Evolutionary conservation across 2,329 filamentous ascomycete species (phyloP), one percentile per base, ranked within the genome.

Genomic region (Cadophora malorum): DNA sequence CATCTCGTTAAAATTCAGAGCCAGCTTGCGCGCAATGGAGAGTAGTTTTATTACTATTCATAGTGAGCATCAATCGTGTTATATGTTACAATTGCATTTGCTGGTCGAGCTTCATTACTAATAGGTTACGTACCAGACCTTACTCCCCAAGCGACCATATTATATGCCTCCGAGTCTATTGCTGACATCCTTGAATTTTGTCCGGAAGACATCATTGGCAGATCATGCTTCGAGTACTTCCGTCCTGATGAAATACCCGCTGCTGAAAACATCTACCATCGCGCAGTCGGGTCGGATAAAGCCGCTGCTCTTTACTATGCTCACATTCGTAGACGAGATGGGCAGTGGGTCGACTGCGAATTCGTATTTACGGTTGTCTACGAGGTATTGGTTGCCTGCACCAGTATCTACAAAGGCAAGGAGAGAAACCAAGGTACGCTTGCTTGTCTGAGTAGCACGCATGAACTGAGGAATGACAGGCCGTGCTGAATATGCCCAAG

Each of bases 41-140:
- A 91, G 91, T 73, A 96, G 93, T 35, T 96, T 96, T 81, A 96
- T 96, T 82, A 94, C 92, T 73, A 96, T 96, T 77, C 93, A 96
- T 78, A 93, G 93, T 92, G 81, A 82, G 89, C 83, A 33, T 23
- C 35, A 3, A 63, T n/a, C 28, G 19, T 64, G 25, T 4, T 56
- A n/a, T n/a, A n/a, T 19, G 19, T 25, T 12, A 14, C n/a, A 16
- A 45, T 21, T 12, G 21, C 21, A 16, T 3, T 50, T 10, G n/a
- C 25, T 33, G 8, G 25, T 12, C 50, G 1, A n/a, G n/a, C n/a
- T 33, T 14, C 21, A 14, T 33, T 53, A 28, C 59, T 65, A 21
- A 63, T 23, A 63, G 38, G 58, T 71, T 67, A 41, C 63, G n/a
- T 71, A n/a, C 60, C 72, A 94, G 92, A 94, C 79, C 84, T 95